Evolutionary conservation across 2,329 filamentous ascomycete species (phyloP), one percentile per base, ranked within the genome.

Genomic region (Verticillium tricorpus): DNA sequence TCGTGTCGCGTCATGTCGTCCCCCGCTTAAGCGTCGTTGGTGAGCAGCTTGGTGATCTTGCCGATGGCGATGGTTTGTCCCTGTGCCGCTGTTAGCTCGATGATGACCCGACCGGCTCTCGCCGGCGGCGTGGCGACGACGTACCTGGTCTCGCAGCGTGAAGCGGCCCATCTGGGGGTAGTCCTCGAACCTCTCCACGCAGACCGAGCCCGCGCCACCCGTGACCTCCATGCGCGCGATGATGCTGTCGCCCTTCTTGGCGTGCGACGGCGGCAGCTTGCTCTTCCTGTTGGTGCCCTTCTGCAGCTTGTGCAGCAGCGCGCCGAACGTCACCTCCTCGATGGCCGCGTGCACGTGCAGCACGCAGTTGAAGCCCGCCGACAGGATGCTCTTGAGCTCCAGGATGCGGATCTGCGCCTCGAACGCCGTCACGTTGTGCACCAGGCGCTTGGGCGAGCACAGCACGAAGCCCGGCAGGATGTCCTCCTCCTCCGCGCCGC

Each of bases 41-140:
- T 78, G 69, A 87, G 82, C 66, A 99, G 85, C 84, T 93, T 97
- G 63, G 92, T 97, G 76, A 99, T 96, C 86, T 99, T 99, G 72
- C 95, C 95, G 80, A 99, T 99, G 61, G 95, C 95, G 80, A 99
- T 97, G 0, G 95, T 99, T 90, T 98, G 94, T 70, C 95, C 95
- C 89, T 98, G 72, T 60, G 73, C 39, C 52, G 58, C 54, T 40
- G 59, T 71, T 64, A 71, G 63, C 57, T 62, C 56, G 14, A 28
- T 28, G 25, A 19, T 19, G 39, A 57, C 67, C 60, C 28, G 17
- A 34, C 17, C 39, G 22, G 59, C 58, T n/a, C 5, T 45, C 39
- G 5, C 17, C 15, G 17, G 39, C 7, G 28, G 22, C 15, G 14
- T 19, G 34, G 19, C 28, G n/a, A 70, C 82, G 69, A 70, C 82